Base-by-base conservation (phyloP, 2,329 filamentous ascomycete genomes). In the Penicillium capsulatum region DNA sequence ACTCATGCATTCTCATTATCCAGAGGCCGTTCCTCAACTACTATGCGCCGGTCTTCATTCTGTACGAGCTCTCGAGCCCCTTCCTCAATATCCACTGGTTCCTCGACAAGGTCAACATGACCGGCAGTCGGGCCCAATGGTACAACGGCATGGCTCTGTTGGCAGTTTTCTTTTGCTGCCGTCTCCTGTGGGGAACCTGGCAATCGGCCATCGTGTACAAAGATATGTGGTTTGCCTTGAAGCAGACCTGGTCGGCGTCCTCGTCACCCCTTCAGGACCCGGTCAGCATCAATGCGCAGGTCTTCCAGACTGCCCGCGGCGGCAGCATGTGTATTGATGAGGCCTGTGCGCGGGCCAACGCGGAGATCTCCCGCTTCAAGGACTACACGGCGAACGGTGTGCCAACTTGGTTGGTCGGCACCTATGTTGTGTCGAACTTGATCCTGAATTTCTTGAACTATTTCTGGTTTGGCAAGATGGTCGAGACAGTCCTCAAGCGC, bases 21-120 rank as follows among this genome's bases (percentile, higher is more conserved):
- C 32, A 83, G 79, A 71, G 79, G 47, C 80, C 80, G 2, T 83
- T 83, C 55, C 66, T 81, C 44, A 81, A 81, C 61, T 83, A 73
- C 68, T 83, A 82, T 60, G 76, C 71, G 13, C 76, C 79, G 0
- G 74, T 73, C 4, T 83, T 83, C 65, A 79, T 83, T 53, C 77
- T 83, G 51, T 83, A 83, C 66, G 80, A 83, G 57, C 75, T 83
- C 48, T 81, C 77, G 28, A 76, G 73, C 45, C 80, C 80, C 7
- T 82, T 83, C 60, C 70, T 83, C 47, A 83, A 83, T 61, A 75
- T 83, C 58, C 80, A 83, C 67, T 83, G 80, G 80, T 83, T 83
- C 68, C 77, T 78, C 57, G 80, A 83, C 59, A 83, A 83, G 64
- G 68, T 83, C 59, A 73, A 76, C 59, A 74, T 81, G 65, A 83